Evolutionary conservation across 768 basidiomycete species (phyloP).

Genomic region (Porphyrellus cyaneotinctus): DNA sequence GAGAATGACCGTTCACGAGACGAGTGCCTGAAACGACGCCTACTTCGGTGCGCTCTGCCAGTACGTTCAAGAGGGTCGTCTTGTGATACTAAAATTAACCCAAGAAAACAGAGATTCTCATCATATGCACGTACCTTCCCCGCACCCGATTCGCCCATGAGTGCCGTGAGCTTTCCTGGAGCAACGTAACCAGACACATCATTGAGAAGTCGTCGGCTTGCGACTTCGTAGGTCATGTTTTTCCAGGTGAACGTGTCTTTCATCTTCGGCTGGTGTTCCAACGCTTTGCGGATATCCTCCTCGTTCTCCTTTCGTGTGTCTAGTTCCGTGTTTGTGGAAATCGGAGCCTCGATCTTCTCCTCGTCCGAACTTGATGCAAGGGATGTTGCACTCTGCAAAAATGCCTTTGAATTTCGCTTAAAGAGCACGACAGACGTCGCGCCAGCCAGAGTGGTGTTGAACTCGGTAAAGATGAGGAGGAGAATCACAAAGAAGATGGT

Average conservation of each 20-base stretch:
- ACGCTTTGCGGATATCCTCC: conserved; percentile 28
- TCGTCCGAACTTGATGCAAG: conserved; percentile 25
- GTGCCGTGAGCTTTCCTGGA: conserved; percentile 75
- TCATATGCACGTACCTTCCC: conserved; percentile 35
- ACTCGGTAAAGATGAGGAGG: conserved; percentile 59
- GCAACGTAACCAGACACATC: conserved; percentile 76
- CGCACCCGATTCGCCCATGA: conserved; percentile 63
- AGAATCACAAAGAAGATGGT: conserved; percentile 50
- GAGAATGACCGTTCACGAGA: conserved; percentile 42
- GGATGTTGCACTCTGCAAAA: not conserved
- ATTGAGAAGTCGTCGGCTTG: conserved; percentile 55
- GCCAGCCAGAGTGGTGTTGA: conserved; percentile 36
- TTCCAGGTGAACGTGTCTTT: conserved; percentile 79
- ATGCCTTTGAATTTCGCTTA: conserved; percentile 50
- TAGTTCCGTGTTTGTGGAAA: conserved; percentile 1
- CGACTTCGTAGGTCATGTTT: conserved; percentile 62
- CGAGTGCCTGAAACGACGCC: conserved; percentile 41
- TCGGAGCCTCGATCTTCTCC: conserved; percentile 24
- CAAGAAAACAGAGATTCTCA: too few species aligned
- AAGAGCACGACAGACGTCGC: conserved; percentile 53
- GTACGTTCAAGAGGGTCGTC: conserved; percentile 50
- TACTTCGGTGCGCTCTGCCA: conserved; percentile 36
- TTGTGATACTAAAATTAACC: conserved; percentile 1
- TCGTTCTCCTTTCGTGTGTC: conserved; percentile 8
- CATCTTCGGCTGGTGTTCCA: conserved; percentile 33